Base-by-base conservation (phyloP, 495 filamentous ascomycete species). In the Astrothelium macrocarpum region DNA sequence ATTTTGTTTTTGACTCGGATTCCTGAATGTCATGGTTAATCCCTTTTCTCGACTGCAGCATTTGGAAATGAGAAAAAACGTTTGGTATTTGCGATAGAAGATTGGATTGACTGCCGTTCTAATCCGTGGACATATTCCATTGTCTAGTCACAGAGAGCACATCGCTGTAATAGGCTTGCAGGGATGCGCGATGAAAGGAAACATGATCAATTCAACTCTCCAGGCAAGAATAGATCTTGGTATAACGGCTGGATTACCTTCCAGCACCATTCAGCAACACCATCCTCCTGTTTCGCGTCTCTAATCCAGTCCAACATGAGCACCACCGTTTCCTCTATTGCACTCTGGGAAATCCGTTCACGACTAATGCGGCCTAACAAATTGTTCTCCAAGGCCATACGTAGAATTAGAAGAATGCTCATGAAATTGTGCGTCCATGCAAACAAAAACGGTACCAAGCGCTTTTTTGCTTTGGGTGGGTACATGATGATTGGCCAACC, bases 381-480 rank as follows among this genome's bases (percentile, higher is more conserved):
- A 10, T 78, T 75, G 61, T 80, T 78, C 49, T 79, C 77, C 18
- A 69, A 73, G 42, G 76, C 80, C 68, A 84, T 72, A 45, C 81
- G 79, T 53, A 85, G 65, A 32, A 85, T 75, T 23, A 86, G 64
- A 31, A 86, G 75, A 18, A 85, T 79, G 2, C 78, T 78, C 28
- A 86, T 74, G 59, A 85, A 76, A 59, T 80, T 84, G 62, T 84
- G 80, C 32, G 79, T 81, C 78, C 83, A 86, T 65, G 82, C 80
- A 64, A 85, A 85, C 14, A 80, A 65, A 59, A 79, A 81, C 20
- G 83, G 83, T 1, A 85, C 68, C 1, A 86, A 74, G 34, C 82
- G 71, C 71, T 84, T 86, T 60, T 78, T 75, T 49, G 76, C 76
- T 65, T 78, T 80, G 5, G 79, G 77, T 0, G 83, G 83, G 26